A percentile compares a stretch with the other conserved stretches of the same genome.
Evolutionary conservation across 2,329 filamentous ascomycete genomes (phyloP).

Genomic region (Colletotrichum sp.): DNA sequence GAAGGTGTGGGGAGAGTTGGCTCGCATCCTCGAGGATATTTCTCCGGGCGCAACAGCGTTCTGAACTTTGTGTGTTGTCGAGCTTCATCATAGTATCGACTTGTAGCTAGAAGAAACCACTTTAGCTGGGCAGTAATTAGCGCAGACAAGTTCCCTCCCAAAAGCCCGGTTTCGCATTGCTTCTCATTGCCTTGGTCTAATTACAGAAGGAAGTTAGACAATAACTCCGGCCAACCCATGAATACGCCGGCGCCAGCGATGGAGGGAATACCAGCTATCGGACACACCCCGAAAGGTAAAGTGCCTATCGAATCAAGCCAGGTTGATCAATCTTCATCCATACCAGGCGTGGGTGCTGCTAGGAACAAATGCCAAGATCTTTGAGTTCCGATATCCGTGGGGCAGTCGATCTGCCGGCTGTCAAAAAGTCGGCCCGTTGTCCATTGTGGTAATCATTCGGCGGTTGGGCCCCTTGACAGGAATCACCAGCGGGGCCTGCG

Average conservation of each 20-base stretch:
- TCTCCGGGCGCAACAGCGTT: not conserved
- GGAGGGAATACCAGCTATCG: not conserved
- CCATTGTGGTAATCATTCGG: not conserved
- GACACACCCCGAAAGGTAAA: not conserved
- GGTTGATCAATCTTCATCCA: not conserved
- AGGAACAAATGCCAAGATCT: not conserved
- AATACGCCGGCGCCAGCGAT: not conserved
- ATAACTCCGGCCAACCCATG: not conserved
- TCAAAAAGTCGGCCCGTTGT: not conserved
- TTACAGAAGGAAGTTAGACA: not conserved
- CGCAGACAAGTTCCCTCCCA: no score
- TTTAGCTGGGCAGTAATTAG: no score
- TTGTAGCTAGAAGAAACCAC: no score
- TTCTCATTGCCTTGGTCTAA: rapidly evolving
- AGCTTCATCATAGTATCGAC: no score
- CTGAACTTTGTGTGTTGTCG: not conserved
- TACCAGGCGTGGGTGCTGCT: not conserved
- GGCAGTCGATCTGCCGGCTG: not conserved
- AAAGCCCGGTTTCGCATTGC: not conserved
- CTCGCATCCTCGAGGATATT: not conserved
- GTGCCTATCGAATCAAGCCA: not conserved
- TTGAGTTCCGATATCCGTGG: not conserved
- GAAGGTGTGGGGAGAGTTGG: not conserved
- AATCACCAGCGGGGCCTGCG: not conserved
- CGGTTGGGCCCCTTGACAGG: not conserved